Evolutionary conservation across 805 yeast genomes (phyloP), one percentile per base, ranked within the genome.

Genomic region (Kuraishia molischiana): DNA sequence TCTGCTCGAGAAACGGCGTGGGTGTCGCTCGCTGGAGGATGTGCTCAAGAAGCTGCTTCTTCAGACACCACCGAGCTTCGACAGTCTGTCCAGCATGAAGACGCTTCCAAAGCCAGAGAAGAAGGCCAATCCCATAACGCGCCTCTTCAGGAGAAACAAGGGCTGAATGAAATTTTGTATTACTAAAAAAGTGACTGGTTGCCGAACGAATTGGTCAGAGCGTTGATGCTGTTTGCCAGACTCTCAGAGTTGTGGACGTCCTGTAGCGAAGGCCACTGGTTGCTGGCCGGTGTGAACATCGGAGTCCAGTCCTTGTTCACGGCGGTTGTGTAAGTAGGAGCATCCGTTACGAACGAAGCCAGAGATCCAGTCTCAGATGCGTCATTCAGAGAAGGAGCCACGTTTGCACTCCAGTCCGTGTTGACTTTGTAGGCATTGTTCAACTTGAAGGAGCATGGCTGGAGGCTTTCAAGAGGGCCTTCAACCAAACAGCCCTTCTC

Each of bases 401-500:
- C 19, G 19, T 21, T 29, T 26, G 26, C 10, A 8, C 26, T 22
- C 26, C 26, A 22, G 26, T 11, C 10, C 8, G 26, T 22, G 26
- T 22, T 22, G 10, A 22, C 11, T 11, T 8, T 22, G 11, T 15
- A 19, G 9, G 59, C 59, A 44, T 54, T 59, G 17, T 53, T 55
- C 42, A 66, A 63, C 44, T 74, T 81, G 18, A 82, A 77, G 41
- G 79, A 66, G 42, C 87, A 78, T 36, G 82, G 60, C 53, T 81
- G 92, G 44, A 89, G 66, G 47, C 77, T 83, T 41, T 82, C 90
- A 46, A 89, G 65, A 2, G 85, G 77, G 9, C 97, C 97, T 56
- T 89, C 96, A 20, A 89, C 97, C 24, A 89, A 63, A 58, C 94
- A 83, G 1, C 95, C 95, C 39, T 72, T 74, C 48, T 85, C 90